Conservation (phyloP, 2,329 filamentous ascomycete genomes). For the Arthrobotrys megalospora region DNA sequence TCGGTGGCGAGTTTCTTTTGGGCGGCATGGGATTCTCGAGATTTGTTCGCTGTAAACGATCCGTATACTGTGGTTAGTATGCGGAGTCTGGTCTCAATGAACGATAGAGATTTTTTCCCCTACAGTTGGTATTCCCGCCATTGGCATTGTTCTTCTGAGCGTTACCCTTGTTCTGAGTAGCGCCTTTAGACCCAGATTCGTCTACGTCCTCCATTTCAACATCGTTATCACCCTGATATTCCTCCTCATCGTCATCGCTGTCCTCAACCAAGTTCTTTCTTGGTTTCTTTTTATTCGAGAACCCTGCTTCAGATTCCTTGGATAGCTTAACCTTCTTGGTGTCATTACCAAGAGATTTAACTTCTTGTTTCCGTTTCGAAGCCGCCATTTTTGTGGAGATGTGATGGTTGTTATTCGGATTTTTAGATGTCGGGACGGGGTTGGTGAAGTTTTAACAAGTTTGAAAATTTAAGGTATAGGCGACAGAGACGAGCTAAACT, state of each 20-base stretch:
- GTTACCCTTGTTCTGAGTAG: constrained; percentile 67
- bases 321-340: constrained; percentile 57
- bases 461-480: constrained; percentile 41
- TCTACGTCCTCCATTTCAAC: constrained; percentile 65
- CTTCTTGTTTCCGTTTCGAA: constrained; percentile 53
- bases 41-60: constrained; percentile 72
- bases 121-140: constrained; percentile 63
- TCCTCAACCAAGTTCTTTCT: constrained; percentile 63
- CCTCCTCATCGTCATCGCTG: constrained; percentile 67
- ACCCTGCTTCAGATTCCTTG: constrained; percentile 32
- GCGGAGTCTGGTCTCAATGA: neutral
- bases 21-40: constrained; percentile 90
- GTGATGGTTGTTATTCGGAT: neutral
- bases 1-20: constrained; percentile 90
- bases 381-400: constrained; percentile 41
- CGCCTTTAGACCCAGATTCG: constrained; percentile 66
- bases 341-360: constrained; percentile 46
- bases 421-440: neutral
- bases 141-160: constrained; percentile 68
- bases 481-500: constrained; percentile 25
- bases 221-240: constrained; percentile 67
- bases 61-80: constrained; percentile 32
- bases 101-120: neutral
- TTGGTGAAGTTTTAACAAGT: constrained; percentile 1
- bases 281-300: constrained; percentile 43